A percentile compares a stretch with the other conserved stretches of the same genome.
These are phyloP conservation scores for Fusarium nelsonii DNA, from an alignment of 2,329 filamentous ascomycete genomes.

Conservation along the genomic window DNA sequence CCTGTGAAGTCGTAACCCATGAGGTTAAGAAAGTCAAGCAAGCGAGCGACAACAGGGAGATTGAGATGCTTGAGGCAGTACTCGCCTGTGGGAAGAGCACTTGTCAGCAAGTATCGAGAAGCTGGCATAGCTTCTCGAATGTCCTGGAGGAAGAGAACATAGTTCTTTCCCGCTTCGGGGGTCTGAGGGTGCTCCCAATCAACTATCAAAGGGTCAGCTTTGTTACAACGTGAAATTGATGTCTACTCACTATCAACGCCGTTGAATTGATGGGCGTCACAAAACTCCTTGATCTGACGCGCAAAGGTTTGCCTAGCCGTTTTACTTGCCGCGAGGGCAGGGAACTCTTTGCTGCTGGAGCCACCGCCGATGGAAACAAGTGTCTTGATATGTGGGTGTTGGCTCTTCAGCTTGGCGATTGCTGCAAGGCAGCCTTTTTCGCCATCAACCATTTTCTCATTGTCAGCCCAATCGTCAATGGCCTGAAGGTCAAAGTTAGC, in stretches of 20 bases:
- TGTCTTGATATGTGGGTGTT: constrained; percentile 68
- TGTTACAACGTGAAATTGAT: background rate
- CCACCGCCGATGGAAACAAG: constrained; percentile 76
- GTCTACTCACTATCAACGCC: constrained; percentile 69
- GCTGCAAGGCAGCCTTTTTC: constrained; percentile 70
- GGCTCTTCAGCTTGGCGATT: constrained; percentile 68
- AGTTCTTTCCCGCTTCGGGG: constrained; percentile 66
- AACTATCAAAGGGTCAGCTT: constrained; percentile 56
- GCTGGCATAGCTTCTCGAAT: constrained; percentile 67
- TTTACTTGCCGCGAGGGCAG: constrained; percentile 64
- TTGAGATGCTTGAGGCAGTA: constrained; percentile 73
- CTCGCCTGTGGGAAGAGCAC: constrained; percentile 72
- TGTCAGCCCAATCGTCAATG: constrained; percentile 74
- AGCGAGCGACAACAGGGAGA: constrained; percentile 60
- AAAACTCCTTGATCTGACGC: constrained; percentile 63
- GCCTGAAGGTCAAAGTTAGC: constrained; percentile 41
- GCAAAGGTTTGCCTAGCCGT: constrained; percentile 66
- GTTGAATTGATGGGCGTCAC: constrained; percentile 69
- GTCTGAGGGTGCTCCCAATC: constrained; percentile 76
- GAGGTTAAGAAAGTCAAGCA: constrained; percentile 73
- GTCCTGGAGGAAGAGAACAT: constrained; percentile 66
- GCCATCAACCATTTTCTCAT: constrained; percentile 70
- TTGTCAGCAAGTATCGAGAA: constrained; percentile 68
- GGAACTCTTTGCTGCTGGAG: constrained; percentile 71
- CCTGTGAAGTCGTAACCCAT: constrained; percentile 79